These are phyloP conservation scores for Sclerotinia nivalis DNA, from an alignment of 2,329 filamentous ascomycete genomes.

Conservation along the genomic window DNA sequence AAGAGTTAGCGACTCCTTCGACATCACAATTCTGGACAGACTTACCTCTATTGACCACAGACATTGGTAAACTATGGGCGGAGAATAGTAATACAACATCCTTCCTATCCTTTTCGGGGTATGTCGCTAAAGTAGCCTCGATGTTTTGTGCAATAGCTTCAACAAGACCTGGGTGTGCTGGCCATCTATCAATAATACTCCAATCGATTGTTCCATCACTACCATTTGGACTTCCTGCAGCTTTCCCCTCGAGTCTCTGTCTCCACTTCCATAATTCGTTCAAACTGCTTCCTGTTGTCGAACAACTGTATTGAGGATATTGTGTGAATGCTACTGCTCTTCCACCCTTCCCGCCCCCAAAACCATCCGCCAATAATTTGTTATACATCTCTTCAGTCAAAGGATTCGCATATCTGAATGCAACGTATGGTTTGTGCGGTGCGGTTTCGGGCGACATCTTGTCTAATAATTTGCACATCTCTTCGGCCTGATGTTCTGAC, in stretches of 20 bases:
- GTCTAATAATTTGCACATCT: slow-evolving; percentile 98
- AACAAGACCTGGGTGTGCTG: slow-evolving; percentile 83
- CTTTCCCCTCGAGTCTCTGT: slow-evolving; percentile 79
- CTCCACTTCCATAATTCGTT: slow-evolving; percentile 99
- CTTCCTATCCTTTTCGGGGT: slow-evolving; percentile 76
- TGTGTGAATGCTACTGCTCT: slow-evolving; percentile 96
- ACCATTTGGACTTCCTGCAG: slow-evolving; percentile 44
- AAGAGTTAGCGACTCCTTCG: slow-evolving; percentile 25
- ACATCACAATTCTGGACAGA: slow-evolving; percentile 19
- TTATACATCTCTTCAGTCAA: slow-evolving; percentile 93
- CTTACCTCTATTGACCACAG: slow-evolving; percentile 86
- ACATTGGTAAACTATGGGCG: slow-evolving; percentile 95
- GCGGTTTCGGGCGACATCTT: slow-evolving; percentile 87
- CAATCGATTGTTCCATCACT: slow-evolving; percentile 76
- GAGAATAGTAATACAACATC: slow-evolving; percentile 89
- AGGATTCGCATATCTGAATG: slow-evolving; percentile 92
- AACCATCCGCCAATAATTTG: slow-evolving; percentile 80
- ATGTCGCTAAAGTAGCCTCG: slow-evolving; percentile 78
- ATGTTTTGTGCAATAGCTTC: slow-evolving; percentile 94
- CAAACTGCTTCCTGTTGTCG: slow-evolving; percentile 90
- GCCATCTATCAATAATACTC: slow-evolving; percentile 99
- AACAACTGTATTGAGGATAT: slow-evolving; percentile 98
- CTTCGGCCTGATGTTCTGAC: slow-evolving; percentile 89
- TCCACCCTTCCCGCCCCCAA: slow-evolving; percentile 85
- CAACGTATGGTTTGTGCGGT: slow-evolving; percentile 95